Base-by-base conservation (phyloP, 805 yeast species). In the Pichia insulana region DNA sequence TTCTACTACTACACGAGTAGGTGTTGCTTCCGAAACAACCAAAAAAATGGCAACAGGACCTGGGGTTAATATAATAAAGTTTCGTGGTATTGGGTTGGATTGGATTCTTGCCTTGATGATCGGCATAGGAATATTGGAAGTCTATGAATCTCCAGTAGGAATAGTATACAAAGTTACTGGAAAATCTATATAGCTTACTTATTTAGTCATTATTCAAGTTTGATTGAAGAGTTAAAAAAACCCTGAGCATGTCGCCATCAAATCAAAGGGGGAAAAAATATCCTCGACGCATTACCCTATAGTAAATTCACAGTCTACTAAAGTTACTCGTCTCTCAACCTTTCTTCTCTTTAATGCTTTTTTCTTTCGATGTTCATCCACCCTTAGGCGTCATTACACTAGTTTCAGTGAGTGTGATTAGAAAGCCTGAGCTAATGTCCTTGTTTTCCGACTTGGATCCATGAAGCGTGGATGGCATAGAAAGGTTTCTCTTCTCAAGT, bases 181-280 rank as follows among this genome's bases (percentile, higher is more conserved):
- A 3, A 43, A 43, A 28, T 25, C 4, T 17, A 43, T 28, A 69
- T 54, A 1, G 74, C n/a, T n/a, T n/a, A n/a, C n/a, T n/a, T n/a
- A n/a, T n/a, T n/a, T n/a, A n/a, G n/a, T n/a, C n/a, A n/a, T n/a
- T n/a, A n/a, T n/a, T n/a, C n/a, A n/a, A n/a, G n/a, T n/a, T n/a
- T n/a, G n/a, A n/a, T n/a, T n/a, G n/a, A n/a, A n/a, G n/a, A n/a
- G n/a, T n/a, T n/a, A n/a, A n/a, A n/a, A 77, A 7, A 52, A 52
- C 2, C 25, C 36, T 15, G 74, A 50, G 38, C 65, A 67, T 6
- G 51, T 50, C n/a, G n/a, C n/a, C n/a, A n/a, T n/a, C n/a, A n/a
- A n/a, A n/a, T n/a, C n/a, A n/a, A n/a, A n/a, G n/a, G n/a, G n/a
- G n/a, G n/a, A n/a, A n/a, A n/a, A n/a, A n/a, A n/a, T n/a, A n/a